Evolutionary conservation across 169 alveolate species (phyloP).

Genomic region (Plasmodium gonderi): DNA sequence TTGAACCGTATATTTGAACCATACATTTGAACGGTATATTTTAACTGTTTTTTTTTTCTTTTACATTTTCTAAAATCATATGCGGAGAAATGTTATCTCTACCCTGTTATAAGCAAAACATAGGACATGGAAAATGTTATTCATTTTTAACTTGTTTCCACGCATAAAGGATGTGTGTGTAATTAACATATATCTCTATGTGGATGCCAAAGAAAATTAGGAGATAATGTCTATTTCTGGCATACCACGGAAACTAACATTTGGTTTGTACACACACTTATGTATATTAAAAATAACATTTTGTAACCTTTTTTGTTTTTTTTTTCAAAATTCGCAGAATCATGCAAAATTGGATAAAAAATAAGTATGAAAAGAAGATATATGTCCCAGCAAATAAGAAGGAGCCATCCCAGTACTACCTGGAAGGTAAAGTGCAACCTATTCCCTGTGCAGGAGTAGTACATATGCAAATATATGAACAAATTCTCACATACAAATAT

Average conservation of each 20-base stretch:
- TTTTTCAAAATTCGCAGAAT: conserved; percentile 63
- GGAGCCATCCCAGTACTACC: conserved; percentile 77
- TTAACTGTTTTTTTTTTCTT: no score
- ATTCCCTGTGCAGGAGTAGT: background rate
- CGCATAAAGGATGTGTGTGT: background rate
- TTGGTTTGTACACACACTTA: background rate
- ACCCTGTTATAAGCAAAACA: background rate
- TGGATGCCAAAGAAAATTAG: background rate
- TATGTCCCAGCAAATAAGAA: conserved; percentile 81
- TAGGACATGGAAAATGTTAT: background rate
- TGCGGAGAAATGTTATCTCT: background rate
- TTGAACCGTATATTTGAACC: no score
- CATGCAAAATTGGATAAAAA: conserved; percentile 89
- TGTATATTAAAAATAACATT: conserved; percentile 30
- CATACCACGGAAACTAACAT: background rate
- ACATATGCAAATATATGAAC: no score
- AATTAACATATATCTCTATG: background rate
- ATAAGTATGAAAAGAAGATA: conserved; percentile 86
- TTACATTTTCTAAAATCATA: background rate
- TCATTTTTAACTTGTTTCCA: background rate
- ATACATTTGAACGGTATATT: background rate
- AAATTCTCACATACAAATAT: background rate
- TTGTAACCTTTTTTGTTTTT: no score
- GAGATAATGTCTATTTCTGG: background rate
- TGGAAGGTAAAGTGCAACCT: conserved; percentile 30